These are phyloP conservation scores for Durusdinium trenchii DNA, from an alignment of 73 alveolate species.

Conservation along the genomic window DNA sequence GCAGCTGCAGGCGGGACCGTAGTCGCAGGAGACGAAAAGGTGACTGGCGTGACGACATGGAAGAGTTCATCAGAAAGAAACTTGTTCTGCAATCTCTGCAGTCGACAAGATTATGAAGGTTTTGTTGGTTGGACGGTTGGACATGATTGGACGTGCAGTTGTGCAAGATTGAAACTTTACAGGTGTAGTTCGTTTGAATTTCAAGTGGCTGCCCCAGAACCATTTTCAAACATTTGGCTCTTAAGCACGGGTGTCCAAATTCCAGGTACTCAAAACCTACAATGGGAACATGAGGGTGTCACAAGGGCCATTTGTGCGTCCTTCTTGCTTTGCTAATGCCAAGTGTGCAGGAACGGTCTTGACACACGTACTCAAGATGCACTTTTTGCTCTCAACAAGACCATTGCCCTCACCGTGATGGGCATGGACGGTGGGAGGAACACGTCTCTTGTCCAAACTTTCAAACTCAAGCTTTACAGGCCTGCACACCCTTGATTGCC, in stretches of 20 bases:
- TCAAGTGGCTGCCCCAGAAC: no score
- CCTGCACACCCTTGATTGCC: no score
- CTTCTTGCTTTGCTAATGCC: background rate
- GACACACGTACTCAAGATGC: constrained; percentile 80
- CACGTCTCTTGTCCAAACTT: constrained; percentile 30
- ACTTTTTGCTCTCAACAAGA: constrained; percentile 52
- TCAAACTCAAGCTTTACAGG: no score
- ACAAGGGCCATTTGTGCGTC: background rate
- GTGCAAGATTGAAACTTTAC: no score
- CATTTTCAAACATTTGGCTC: no score
- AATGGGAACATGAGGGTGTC: no score
- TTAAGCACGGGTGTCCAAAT: no score
- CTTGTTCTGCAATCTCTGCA: background rate
- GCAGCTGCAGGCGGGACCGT: background rate
- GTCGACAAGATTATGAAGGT: no score
- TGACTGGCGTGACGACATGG: constrained; percentile 74
- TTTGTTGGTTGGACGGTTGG: no score
- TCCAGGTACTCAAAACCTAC: no score
- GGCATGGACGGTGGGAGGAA: constrained; percentile 93
- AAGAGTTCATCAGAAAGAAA: constrained; percentile 79
- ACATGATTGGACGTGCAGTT: no score
- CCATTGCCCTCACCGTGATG: constrained; percentile 67
- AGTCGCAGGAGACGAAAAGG: constrained; percentile 29
- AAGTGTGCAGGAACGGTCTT: constrained; percentile 22
- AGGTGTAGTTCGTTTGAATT: no score